Percentiles rank a stretch among this genome's conserved stretches.
Conservation (phyloP, 1,284 basidiomycete species). For the Marasmius fiardii region DNA sequence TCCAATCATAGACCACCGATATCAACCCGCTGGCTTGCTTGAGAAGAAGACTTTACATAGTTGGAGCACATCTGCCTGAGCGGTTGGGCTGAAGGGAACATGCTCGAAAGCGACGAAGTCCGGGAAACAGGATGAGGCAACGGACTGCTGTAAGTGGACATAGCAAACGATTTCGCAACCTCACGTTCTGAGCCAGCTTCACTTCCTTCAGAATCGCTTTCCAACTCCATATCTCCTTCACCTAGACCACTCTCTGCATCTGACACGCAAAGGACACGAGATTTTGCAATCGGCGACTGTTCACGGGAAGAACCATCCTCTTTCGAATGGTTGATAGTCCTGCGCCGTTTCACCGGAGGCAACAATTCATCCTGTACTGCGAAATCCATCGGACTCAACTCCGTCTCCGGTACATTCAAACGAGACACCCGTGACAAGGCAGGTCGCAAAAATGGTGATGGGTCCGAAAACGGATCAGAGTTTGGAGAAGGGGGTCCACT, state of each 20-base stretch:
- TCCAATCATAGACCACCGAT: neutral
- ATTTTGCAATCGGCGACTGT: neutral
- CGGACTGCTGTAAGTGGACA: neutral
- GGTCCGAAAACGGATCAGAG: neutral
- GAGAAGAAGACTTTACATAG: neutral
- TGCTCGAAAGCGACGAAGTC: neutral
- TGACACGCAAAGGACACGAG: neutral
- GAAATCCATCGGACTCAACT: neutral
- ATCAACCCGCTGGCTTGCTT: neutral
- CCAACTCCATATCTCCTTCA: neutral
- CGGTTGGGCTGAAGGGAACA: neutral
- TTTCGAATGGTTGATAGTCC: neutral
- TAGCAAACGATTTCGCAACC: neutral
- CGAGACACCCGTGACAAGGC: neutral
- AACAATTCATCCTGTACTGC: neutral
- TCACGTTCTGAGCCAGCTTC: neutral
- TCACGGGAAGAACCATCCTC: neutral
- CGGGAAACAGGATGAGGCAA: neutral
- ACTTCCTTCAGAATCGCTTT: neutral
- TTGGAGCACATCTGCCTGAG: neutral
- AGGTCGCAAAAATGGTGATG: neutral
- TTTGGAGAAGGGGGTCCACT: neutral
- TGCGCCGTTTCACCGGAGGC: neutral
- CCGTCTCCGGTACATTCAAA: neutral
- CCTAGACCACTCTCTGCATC: neutral